These are phyloP conservation scores for Psilocybe subaeruginosa DNA, from an alignment of 768 basidiomycete species.

Conservation along the genomic window DNA sequence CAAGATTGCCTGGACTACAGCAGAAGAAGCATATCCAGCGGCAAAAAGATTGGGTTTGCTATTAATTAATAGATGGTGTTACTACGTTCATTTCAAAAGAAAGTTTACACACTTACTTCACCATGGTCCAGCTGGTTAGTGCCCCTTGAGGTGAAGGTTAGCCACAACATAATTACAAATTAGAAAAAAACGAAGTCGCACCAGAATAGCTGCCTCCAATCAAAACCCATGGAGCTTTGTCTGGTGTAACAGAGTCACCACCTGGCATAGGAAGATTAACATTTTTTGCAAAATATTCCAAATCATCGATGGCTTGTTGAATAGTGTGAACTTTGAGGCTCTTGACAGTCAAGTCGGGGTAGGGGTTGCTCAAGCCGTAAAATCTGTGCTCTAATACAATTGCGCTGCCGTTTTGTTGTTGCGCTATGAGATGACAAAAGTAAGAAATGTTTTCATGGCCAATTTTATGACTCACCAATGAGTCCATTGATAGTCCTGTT, in stretches of 20 bases:
- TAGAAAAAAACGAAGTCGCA: slow-evolving; percentile 15
- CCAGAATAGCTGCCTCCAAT: slow-evolving; percentile 57
- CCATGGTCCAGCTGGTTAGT: slow-evolving; percentile 68
- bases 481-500: slow-evolving; percentile 65
- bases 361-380: slow-evolving; percentile 77
- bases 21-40: slow-evolving; percentile 70
- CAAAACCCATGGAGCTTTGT: slow-evolving; percentile 52
- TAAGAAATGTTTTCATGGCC: neutral
- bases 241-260: slow-evolving; percentile 62
- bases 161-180: neutral
- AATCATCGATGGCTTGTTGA: slow-evolving; percentile 75
- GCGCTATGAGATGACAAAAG: slow-evolving; percentile 37
- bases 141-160: slow-evolving; percentile 29
- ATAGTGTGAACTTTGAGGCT: slow-evolving; percentile 66
- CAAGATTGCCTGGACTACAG: slow-evolving; percentile 65
- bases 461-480: slow-evolving; percentile 36
- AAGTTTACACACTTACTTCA: slow-evolving; percentile 46
- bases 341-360: slow-evolving; percentile 55
- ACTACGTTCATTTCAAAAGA: neutral
- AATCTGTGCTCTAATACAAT: slow-evolving; percentile 75
- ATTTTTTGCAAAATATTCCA: slow-evolving; percentile 70
- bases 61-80: slow-evolving; percentile 4
- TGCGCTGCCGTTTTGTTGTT: slow-evolving; percentile 64
- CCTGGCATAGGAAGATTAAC: slow-evolving; percentile 69
- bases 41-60: slow-evolving; percentile 67